These are phyloP conservation scores for Penicillium sp. DNA, from an alignment of 2,329 filamentous ascomycete species.

Conservation along the genomic window DNA sequence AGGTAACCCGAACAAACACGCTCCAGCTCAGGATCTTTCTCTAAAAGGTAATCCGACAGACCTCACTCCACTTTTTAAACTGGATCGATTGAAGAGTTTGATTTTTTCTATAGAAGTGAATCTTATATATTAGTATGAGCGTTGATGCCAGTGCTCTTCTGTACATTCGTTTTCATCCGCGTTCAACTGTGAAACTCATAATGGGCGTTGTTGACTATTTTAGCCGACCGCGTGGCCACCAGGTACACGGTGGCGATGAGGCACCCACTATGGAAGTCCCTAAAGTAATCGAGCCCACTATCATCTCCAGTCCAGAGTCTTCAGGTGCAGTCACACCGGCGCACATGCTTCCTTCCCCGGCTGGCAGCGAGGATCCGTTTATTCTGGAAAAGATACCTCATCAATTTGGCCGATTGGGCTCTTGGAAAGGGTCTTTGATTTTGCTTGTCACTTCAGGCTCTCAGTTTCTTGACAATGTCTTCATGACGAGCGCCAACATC, in stretches of 20 bases:
- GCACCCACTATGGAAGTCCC: not conserved
- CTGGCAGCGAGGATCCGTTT: constrained; percentile 19
- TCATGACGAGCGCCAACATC: constrained; percentile 47
- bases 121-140: constrained; percentile 5
- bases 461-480: constrained; percentile 47
- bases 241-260: constrained; percentile 6
- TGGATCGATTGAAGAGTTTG: constrained; percentile 16
- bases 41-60: constrained; percentile 9
- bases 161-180: constrained; percentile 1
- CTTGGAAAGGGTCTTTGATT: constrained; percentile 42
- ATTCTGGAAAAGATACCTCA: constrained; percentile 23
- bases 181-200: constrained; percentile 3
- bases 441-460: constrained; percentile 44
- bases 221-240: constrained; percentile 11
- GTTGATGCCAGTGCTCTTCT: not conserved
- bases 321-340: constrained; percentile 15
- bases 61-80: constrained; percentile 15
- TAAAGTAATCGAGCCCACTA: constrained; percentile 19
- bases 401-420: constrained; percentile 37
- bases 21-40: constrained; percentile 7
- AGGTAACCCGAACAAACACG: constrained; percentile 9
- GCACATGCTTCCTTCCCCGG: constrained; percentile 17
- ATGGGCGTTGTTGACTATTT: constrained; percentile 20
- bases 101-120: constrained; percentile 4
- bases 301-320: constrained; percentile 16